Conservation (phyloP, 1,284 basidiomycete genomes). For the Filobasidium uniguttulatum region DNA sequence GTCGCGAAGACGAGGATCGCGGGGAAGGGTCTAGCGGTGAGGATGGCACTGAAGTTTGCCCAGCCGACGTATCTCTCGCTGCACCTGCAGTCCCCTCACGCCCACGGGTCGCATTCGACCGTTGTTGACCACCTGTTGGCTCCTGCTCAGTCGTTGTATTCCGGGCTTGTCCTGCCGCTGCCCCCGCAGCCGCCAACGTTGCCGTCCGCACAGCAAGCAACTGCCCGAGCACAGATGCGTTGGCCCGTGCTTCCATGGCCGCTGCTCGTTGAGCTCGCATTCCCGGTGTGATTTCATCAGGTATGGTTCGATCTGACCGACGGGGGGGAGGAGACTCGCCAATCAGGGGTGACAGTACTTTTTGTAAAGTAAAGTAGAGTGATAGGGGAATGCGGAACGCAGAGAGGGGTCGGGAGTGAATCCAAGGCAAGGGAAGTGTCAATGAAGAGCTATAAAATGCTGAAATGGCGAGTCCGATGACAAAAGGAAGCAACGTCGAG, state of each 20-base stretch:
- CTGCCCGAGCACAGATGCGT: constrained; percentile 1
- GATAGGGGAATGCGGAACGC: constrained; percentile 54
- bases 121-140: background rate
- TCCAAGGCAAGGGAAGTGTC: constrained; percentile 34
- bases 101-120: background rate
- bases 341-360: constrained; percentile 49
- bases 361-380: constrained; percentile 43
- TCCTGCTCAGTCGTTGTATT: background rate
- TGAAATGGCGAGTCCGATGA: constrained; percentile 6
- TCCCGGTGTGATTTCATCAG: constrained; percentile 39
- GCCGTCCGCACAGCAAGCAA: background rate
- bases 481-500: constrained; percentile 1
- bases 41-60: too few relatives aligned
- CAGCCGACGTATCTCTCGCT: background rate
- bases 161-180: background rate
- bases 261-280: constrained; percentile 26
- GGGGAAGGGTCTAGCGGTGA: too few relatives aligned
- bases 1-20: too few relatives aligned
- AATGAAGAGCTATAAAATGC: constrained; percentile 27
- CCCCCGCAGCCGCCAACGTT: background rate
- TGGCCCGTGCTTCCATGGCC: background rate
- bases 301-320: constrained; percentile 47
- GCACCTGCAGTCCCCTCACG: background rate
- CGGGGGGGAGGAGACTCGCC: constrained; percentile 43
- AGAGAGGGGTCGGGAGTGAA: constrained; percentile 42